A percentile compares a stretch with the other conserved stretches of the same genome.
These are phyloP conservation scores for Hypoxylon trugodes DNA, from an alignment of 495 filamentous ascomycete species.

Conservation along the genomic window DNA sequence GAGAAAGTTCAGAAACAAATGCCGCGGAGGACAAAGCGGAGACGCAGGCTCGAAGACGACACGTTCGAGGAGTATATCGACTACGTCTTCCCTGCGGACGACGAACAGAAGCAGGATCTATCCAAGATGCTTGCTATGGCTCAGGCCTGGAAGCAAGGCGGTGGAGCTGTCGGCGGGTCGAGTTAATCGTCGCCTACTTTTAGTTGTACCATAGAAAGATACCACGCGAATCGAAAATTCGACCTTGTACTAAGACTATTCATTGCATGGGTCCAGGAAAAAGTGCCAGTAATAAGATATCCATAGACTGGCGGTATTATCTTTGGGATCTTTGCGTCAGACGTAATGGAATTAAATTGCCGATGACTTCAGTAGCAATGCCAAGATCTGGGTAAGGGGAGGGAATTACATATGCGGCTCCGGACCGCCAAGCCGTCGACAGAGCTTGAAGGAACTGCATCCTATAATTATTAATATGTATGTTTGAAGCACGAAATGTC, in stretches of 20 bases:
- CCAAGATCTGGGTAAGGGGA: constrained; percentile 18
- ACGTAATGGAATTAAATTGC: neutral
- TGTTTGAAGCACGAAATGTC: too few relatives aligned
- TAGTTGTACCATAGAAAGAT: constrained; percentile 8
- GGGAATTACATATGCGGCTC: constrained; percentile 28
- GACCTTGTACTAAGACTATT: constrained; percentile 23
- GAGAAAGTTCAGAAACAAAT: constrained; percentile 90
- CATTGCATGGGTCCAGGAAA: constrained; percentile 9
- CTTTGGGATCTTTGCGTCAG: neutral
- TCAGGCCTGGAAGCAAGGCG: constrained; percentile 84
- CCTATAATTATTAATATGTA: neutral
- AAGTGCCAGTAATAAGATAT: neutral
- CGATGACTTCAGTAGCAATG: neutral
- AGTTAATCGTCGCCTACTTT: neutral
- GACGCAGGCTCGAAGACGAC: constrained; percentile 92
- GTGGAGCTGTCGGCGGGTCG: constrained; percentile 32
- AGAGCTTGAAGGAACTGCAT: constrained; percentile 38
- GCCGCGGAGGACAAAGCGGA: constrained; percentile 93
- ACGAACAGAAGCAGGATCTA: constrained; percentile 84
- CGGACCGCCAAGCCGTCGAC: constrained; percentile 15
- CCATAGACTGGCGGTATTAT: neutral
- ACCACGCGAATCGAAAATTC: constrained; percentile 6
- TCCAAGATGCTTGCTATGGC: constrained; percentile 85
- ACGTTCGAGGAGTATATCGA: constrained; percentile 97
- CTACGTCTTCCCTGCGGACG: constrained; percentile 96